A percentile compares a stretch with the other conserved stretches of the same genome.
Evolutionary conservation across 495 filamentous ascomycete genomes (phyloP).

Genomic region (Tuber melanosporum): DNA sequence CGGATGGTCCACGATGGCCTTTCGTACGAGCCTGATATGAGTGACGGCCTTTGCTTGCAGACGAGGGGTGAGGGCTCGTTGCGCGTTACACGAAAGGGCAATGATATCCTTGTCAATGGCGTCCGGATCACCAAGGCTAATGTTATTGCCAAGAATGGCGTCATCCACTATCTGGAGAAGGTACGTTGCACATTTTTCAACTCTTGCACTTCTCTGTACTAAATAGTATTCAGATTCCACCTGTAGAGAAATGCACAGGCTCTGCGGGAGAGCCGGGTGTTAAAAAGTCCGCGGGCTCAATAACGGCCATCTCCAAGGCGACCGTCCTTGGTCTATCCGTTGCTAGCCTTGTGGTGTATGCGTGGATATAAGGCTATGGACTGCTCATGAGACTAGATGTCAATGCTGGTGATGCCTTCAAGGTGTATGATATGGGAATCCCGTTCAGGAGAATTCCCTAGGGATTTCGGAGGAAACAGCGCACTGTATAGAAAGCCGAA

Average conservation of each 20-base stretch:
- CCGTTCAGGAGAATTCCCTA: too few species aligned
- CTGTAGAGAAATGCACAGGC: not conserved
- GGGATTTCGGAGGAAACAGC: too few species aligned
- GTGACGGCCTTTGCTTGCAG: not conserved
- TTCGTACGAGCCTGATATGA: not conserved
- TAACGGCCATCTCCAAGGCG: not conserved
- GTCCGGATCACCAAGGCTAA: not conserved
- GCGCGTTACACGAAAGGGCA: not conserved
- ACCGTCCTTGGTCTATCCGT: not conserved
- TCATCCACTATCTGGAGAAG: not conserved
- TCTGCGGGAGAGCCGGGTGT: not conserved
- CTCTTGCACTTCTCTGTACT: not conserved
- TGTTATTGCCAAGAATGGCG: not conserved
- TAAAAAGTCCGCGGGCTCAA: not conserved
- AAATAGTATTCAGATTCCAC: not conserved
- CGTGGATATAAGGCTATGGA: not conserved
- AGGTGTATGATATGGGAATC: too few species aligned
- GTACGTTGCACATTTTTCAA: not conserved
- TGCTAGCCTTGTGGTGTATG: not conserved
- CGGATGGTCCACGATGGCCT: not conserved
- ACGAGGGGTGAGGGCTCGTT: not conserved
- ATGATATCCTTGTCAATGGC: not conserved
- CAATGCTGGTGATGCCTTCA: not conserved
- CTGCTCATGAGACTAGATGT: not conserved
- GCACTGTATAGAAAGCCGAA: too few species aligned